phyloP scores from a whole-genome alignment of 2,329 filamentous ascomycete genomes.

The Clarireedia sp. region DNA sequence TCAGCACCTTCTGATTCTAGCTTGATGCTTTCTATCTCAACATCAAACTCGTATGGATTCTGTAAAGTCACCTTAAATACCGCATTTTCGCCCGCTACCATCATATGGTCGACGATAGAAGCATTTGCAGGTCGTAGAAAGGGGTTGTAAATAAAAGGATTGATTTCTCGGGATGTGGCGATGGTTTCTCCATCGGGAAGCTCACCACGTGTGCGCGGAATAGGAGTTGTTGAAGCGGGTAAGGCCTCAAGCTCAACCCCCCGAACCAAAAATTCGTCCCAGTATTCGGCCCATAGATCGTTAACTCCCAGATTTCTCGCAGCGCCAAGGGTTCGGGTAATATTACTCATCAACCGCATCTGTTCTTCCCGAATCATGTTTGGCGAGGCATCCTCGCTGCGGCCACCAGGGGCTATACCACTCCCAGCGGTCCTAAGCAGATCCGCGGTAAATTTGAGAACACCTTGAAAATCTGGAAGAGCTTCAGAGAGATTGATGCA shows the following conservation, averaged over 20 bases:
- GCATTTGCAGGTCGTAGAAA: constrained; percentile 65
- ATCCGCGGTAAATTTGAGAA: constrained; percentile 80
- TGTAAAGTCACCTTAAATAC: constrained; percentile 79
- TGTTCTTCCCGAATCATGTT: constrained; percentile 76
- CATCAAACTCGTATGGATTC: constrained; percentile 88
- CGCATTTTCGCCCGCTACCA: constrained; percentile 72
- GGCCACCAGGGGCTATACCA: constrained; percentile 64
- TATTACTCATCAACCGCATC: constrained; percentile 72
- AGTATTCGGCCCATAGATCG: constrained; percentile 74
- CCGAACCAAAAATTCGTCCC: constrained; percentile 91
- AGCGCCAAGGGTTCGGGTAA: constrained; percentile 74
- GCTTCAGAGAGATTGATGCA: constrained; percentile 93
- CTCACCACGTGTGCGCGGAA: constrained; percentile 52
- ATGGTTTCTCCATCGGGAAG: constrained; percentile 36
- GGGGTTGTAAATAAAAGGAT: constrained; percentile 93
- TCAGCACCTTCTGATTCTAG: constrained; percentile 66
- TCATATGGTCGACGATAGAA: constrained; percentile 52
- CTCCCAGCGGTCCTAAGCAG: constrained; percentile 75
- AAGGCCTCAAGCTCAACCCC: constrained; percentile 62
- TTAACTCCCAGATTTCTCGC: constrained; percentile 65
- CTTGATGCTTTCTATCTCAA: constrained; percentile 76
- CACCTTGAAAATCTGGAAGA: constrained; percentile 81
- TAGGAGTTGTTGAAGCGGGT: constrained; percentile 50
- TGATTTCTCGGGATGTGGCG: constrained; percentile 38
- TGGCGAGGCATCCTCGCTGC: constrained; percentile 61